A percentile compares a stretch with the other conserved stretches of the same genome.
Evolutionary conservation across 2,329 filamentous ascomycete species (phyloP).

Genomic region (Didymella keratinophila): DNA sequence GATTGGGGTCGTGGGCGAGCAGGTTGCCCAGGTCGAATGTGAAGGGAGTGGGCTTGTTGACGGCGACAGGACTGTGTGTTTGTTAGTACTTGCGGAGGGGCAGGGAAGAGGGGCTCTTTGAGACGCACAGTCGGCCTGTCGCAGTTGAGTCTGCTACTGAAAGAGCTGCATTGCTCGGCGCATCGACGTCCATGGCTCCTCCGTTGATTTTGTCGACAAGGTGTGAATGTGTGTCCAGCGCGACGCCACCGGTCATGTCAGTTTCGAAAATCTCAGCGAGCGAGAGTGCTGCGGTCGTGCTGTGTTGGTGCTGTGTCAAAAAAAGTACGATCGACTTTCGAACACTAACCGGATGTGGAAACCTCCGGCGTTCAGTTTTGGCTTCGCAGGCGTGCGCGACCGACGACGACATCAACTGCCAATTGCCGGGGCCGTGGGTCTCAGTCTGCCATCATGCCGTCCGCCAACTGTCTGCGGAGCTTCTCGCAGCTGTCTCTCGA

Average conservation of each 20-base stretch:
- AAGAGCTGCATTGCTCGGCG: conserved; percentile 31
- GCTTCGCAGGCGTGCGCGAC: conserved; percentile 20
- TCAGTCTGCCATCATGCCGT: conserved; percentile 40
- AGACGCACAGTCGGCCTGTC: conserved; percentile 42
- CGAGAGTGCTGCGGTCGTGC: conserved; percentile 11
- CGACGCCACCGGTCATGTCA: conserved; percentile 44
- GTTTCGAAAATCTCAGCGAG: conserved; percentile 20
- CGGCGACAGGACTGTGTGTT: conserved; percentile 39
- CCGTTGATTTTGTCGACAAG: conserved; percentile 42
- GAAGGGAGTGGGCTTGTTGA: conserved; percentile 83
- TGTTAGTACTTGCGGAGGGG: conserved; percentile 19
- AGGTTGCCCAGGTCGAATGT: conserved; percentile 91
- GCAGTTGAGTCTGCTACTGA: conserved; percentile 47
- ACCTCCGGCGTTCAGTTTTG: conserved; percentile 35
- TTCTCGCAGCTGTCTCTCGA: conserved; percentile 45
- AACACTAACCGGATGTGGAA: conserved; percentile 13
- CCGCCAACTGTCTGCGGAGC: conserved; percentile 43
- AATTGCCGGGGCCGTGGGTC: conserved; percentile 39
- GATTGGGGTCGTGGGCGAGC: conserved; percentile 86
- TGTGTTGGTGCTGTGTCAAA: conserved; percentile 5
- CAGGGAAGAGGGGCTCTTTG: conserved; percentile 10
- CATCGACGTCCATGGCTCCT: conserved; percentile 46
- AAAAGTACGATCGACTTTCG: conserved; percentile 31
- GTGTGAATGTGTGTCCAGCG: conserved; percentile 35
- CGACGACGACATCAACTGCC: conserved; percentile 31